Evolutionary conservation across 2,329 filamentous ascomycete species (phyloP), one percentile per base, ranked within the genome.

Genomic region (Tolypocladium inflatum): DNA sequence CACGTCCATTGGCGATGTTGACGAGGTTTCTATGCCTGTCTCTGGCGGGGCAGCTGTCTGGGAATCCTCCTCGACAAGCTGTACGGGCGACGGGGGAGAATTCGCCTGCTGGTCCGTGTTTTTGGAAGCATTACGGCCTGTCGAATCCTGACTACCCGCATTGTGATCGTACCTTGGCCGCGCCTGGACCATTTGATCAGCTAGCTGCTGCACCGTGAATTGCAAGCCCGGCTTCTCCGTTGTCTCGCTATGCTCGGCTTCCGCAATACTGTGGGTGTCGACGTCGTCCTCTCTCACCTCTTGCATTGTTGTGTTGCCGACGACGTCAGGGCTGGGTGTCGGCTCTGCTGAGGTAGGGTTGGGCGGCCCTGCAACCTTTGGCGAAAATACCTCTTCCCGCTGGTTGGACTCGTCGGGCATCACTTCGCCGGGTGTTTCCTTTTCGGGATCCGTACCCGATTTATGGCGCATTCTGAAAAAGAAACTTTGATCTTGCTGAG

Each of bases 401-500:
- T 55, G 23, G 13, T 35, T 19, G 6, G 45, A 8, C 15, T 57
- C 45, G 19, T 35, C 2, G 4, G 21, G 42, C 42, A 42, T 26
- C 17, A 13, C 2, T 56, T 26, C 42, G 7, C 4, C 17, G 15
- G n/a, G 33, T 10, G 33, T 6, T 43, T 48, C 17, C 9, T 23
- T 6, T 17, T 56, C 19, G 1, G 38, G 17, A 21, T 39, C 7
- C 17, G 56, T 26, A 19, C 56, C 55, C 6, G 33, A n/a, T 15
- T 37, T 8, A 6, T 19, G 43, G 7, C 59, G 64, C 48, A 65
- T 64, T 26, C 65, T 71, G 59, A 70, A 73, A 21, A 63, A 61
- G 55, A 73, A 73, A 57, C 68, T 74, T 15, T 65, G 62, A 45
- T 73, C 71, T 59, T 67, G 63, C 50, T 74, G 70, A 11, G 65